Conservation (phyloP, 345 rosid species). For the Gossypium bickii region DNA sequence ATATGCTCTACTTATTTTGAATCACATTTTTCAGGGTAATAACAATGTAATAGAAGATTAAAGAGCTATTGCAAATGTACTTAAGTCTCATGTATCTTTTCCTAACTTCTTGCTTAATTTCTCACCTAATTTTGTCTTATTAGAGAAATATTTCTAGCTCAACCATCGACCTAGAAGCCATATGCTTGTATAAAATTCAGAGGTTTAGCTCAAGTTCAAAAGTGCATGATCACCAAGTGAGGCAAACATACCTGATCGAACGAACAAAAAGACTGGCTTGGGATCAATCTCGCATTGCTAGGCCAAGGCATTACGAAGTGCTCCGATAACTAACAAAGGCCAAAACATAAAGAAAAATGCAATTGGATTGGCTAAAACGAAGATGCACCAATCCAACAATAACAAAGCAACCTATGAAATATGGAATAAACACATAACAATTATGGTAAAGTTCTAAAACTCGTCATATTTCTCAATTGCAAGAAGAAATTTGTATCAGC, state of each 20-base stretch:
- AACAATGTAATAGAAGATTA: background rate
- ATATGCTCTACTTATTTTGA: background rate
- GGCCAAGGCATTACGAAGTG: background rate
- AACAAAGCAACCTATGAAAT: background rate
- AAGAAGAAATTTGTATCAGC: background rate
- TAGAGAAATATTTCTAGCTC: background rate
- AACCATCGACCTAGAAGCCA: background rate
- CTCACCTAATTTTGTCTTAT: background rate
- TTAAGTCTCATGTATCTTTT: background rate
- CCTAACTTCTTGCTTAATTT: background rate
- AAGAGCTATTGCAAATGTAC: background rate
- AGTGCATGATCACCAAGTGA: background rate
- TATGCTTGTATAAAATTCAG: background rate
- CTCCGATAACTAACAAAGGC: background rate
- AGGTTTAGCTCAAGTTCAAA: background rate
- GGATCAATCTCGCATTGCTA: constrained; percentile 5
- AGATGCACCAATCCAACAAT: background rate
- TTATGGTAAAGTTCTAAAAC: background rate
- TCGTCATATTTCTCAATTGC: background rate
- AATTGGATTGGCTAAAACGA: background rate
- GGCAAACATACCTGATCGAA: background rate
- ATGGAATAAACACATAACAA: background rate
- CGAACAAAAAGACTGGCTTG: background rate
- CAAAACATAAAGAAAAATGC: background rate
- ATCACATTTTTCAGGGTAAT: background rate